These are phyloP conservation scores for Nakazawaea molendinolei DNA, from an alignment of 805 yeast species.

Conservation along the genomic window DNA sequence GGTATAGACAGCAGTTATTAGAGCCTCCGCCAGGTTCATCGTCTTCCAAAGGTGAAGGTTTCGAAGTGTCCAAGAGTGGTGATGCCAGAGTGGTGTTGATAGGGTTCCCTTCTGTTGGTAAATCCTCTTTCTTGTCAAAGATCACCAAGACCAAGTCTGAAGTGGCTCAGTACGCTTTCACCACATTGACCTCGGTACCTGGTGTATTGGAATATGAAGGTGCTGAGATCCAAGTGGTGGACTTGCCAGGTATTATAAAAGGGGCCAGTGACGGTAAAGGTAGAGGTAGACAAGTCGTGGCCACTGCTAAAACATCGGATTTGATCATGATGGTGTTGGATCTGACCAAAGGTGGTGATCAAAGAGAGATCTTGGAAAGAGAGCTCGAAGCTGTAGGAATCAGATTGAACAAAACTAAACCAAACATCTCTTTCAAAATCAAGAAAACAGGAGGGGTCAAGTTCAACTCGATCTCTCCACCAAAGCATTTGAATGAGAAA, in stretches of 20 bases:
- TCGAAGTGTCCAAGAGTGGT: conserved; percentile 92
- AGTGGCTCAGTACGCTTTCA: conserved; percentile 91
- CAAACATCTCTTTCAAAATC: conserved; percentile 69
- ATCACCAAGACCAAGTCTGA: conserved; percentile 93
- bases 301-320: conserved; percentile 94
- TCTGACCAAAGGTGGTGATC: conserved; percentile 91
- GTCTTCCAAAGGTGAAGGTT: conserved; percentile 68
- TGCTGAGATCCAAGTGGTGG: conserved; percentile 96
- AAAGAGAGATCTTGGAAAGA: conserved; percentile 75
- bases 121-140: conserved; percentile 81
- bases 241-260: conserved; percentile 92
- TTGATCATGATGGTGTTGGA: conserved; percentile 88
- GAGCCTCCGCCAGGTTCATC: conserved; percentile 81
- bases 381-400: conserved; percentile 95
- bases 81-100: conserved; percentile 93
- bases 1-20: conserved; percentile 82
- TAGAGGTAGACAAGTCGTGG: conserved; percentile 93
- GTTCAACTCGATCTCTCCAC: conserved; percentile 73
- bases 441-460: conserved; percentile 92
- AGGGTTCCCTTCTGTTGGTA: conserved; percentile 98
- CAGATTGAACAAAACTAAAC: conserved; percentile 73
- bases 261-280: conserved; percentile 98
- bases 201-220: conserved; percentile 94
- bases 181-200: conserved; percentile 94
- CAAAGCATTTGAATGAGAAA: conserved; percentile 75